phyloP scores from a whole-genome alignment of 768 basidiomycete species.

The Mrakia frigida region DNA sequence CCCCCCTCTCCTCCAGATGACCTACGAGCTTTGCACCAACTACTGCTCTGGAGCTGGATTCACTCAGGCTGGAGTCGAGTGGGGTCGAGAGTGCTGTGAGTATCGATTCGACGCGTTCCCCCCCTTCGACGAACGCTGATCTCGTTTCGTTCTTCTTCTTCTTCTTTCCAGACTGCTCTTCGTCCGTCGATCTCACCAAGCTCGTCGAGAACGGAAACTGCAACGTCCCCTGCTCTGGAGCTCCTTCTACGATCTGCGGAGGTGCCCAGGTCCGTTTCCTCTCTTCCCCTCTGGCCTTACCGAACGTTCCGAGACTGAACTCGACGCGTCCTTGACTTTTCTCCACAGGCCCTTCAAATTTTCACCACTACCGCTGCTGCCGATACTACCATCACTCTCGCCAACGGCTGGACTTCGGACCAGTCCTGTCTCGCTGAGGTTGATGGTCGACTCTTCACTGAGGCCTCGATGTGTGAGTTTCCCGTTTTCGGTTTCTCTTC shows the following conservation, averaged over 20 bases:
- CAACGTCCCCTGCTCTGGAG: slow-evolving; percentile 17
- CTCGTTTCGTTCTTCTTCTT: not conserved
- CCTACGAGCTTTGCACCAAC: slow-evolving; percentile 17
- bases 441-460: too few relatives aligned
- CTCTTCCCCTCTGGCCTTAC: too few relatives aligned
- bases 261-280: not conserved
- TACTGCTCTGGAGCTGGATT: slow-evolving; percentile 21
- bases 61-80: slow-evolving; percentile 25
- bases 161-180: slow-evolving; percentile 1
- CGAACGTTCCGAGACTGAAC: too few relatives aligned
- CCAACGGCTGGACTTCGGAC: slow-evolving; percentile 17
- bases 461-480: too few relatives aligned
- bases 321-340: too few relatives aligned
- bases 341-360: slow-evolving; percentile 6
- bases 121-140: not conserved
- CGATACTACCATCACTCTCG: not conserved
- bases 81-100: slow-evolving; percentile 14
- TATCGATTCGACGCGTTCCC: too few relatives aligned
- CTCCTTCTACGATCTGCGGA: slow-evolving; percentile 18
- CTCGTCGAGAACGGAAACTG: slow-evolving; percentile 9
- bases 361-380: slow-evolving; percentile 12
- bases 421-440: slow-evolving; percentile 7
- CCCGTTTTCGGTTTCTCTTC: too few relatives aligned
- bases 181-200: slow-evolving; percentile 9
- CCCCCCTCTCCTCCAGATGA: not conserved